These are phyloP conservation scores for Fereydounia khargensis DNA, from an alignment of 1,284 basidiomycete genomes.

Conservation along the genomic window DNA sequence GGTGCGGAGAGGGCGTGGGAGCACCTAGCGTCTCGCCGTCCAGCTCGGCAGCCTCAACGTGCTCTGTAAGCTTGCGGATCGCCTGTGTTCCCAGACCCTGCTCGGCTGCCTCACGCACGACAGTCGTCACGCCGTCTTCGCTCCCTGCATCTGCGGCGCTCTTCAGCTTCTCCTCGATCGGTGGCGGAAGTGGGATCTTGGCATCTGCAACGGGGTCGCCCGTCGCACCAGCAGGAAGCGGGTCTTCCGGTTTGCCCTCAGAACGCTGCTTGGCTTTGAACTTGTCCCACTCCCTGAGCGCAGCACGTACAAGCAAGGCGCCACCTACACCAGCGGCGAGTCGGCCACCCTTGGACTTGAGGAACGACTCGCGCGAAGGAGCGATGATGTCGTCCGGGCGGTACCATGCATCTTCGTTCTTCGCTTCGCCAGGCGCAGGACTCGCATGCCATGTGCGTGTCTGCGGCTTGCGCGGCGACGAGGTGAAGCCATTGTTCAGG, in stretches of 20 bases:
- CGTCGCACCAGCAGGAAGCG: slow-evolving; percentile 22
- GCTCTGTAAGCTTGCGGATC: slow-evolving; percentile 24
- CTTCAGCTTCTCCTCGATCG: slow-evolving; percentile 11
- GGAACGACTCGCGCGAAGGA: no score
- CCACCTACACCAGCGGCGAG: slow-evolving; percentile 27
- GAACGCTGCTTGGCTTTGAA: slow-evolving; percentile 37
- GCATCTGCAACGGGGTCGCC: slow-evolving; percentile 16
- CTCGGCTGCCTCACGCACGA: slow-evolving; percentile 24
- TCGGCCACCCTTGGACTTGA: no score
- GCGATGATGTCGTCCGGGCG: not conserved
- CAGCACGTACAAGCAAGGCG: slow-evolving; percentile 25
- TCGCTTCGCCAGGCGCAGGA: not conserved
- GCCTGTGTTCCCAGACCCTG: slow-evolving; percentile 35
- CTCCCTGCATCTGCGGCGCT: slow-evolving; percentile 31
- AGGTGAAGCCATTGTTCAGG: not conserved
- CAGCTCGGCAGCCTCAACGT: slow-evolving; percentile 21
- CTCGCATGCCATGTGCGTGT: slow-evolving; percentile 6
- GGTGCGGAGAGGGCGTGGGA: slow-evolving; percentile 18
- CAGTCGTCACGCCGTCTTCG: slow-evolving; percentile 10
- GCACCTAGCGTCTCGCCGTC: slow-evolving; percentile 13
- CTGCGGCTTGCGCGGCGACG: not conserved
- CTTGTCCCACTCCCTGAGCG: slow-evolving; percentile 35
- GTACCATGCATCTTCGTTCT: slow-evolving; percentile 7
- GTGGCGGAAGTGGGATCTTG: slow-evolving; percentile 9
- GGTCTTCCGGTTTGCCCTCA: slow-evolving; percentile 32